phyloP scores from a whole-genome alignment of 2,329 filamentous ascomycete species.

The Ophiostoma tasmaniense region DNA sequence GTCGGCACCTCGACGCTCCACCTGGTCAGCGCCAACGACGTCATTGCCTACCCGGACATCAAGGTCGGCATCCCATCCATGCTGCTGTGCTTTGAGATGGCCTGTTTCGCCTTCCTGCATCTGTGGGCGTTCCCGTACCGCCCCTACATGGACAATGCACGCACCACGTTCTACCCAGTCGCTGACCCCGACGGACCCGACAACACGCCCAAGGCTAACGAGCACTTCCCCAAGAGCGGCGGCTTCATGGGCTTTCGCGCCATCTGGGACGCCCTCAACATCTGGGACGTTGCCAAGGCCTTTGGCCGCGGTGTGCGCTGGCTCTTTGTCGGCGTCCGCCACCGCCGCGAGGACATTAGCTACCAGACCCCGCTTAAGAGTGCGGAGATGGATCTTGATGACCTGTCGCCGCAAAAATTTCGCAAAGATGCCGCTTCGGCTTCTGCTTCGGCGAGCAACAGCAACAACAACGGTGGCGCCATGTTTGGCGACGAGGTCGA shows the following conservation, averaged over 20 bases:
- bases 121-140: constrained; percentile 74
- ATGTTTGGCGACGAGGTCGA: constrained; percentile 16
- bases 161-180: constrained; percentile 39
- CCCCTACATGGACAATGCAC: constrained; percentile 49
- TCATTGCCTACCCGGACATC: constrained; percentile 64
- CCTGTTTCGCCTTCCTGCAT: constrained; percentile 68
- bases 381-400: constrained; percentile 30
- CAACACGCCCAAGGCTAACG: constrained; percentile 35
- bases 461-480: neutral
- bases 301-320: constrained; percentile 69
- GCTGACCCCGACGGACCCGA: constrained; percentile 35
- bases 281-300: constrained; percentile 76
- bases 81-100: constrained; percentile 78
- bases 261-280: constrained; percentile 72
- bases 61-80: constrained; percentile 73
- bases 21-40: constrained; percentile 51
- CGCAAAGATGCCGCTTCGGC: no score
- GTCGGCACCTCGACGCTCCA: constrained; percentile 50
- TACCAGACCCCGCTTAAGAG: constrained; percentile 31
- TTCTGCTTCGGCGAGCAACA: neutral
- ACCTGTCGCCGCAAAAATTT: constrained; percentile 24
- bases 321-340: constrained; percentile 66
- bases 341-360: constrained; percentile 45
- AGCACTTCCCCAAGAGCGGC: constrained; percentile 47
- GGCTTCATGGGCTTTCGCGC: constrained; percentile 58